phyloP scores from a whole-genome alignment of 176 grass and related monocot genomes.

The Phyllostachys edulis region DNA sequence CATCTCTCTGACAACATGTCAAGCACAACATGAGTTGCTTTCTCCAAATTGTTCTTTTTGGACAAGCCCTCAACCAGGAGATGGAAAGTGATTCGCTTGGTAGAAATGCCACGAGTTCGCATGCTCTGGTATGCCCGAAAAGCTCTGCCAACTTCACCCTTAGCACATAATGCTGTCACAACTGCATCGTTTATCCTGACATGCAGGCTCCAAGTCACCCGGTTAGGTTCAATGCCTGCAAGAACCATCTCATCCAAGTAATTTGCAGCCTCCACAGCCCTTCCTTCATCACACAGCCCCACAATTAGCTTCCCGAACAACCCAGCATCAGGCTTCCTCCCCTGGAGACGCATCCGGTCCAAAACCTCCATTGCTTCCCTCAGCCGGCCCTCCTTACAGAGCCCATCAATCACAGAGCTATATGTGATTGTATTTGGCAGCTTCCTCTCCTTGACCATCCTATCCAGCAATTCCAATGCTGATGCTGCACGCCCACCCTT shows the following conservation, averaged over 20 bases:
- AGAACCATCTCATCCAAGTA: slow-evolving; percentile 90
- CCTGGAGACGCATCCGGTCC: slow-evolving; percentile 82
- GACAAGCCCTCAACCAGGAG: slow-evolving; percentile 60
- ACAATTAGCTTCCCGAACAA: slow-evolving; percentile 82
- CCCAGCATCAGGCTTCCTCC: slow-evolving; percentile 75
- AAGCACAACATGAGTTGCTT: slow-evolving; percentile 56
- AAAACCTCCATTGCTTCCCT: slow-evolving; percentile 69
- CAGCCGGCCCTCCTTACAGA: slow-evolving; percentile 67
- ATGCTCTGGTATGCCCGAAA: slow-evolving; percentile 71
- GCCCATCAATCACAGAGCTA: slow-evolving; percentile 62
- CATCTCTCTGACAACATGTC: slow-evolving; percentile 85
- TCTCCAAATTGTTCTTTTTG: slow-evolving; percentile 57
- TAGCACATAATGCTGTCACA: slow-evolving; percentile 53
- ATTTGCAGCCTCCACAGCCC: slow-evolving; percentile 62
- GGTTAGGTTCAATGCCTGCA: slow-evolving; percentile 60
- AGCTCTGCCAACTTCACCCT: slow-evolving; percentile 49
- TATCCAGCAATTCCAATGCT: slow-evolving; percentile 63
- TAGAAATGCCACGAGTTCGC: slow-evolving; percentile 65
- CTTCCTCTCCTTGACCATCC: slow-evolving; percentile 66
- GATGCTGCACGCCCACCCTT: slow-evolving; percentile 63
- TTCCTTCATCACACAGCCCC: slow-evolving; percentile 57
- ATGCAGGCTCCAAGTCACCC: slow-evolving; percentile 81
- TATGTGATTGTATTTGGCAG: slow-evolving; percentile 77
- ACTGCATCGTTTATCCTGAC: slow-evolving; percentile 72
- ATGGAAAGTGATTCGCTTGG: slow-evolving; percentile 58